Conservation (phyloP, 2,329 filamentous ascomycete species). For the Trichoderma sp. region DNA sequence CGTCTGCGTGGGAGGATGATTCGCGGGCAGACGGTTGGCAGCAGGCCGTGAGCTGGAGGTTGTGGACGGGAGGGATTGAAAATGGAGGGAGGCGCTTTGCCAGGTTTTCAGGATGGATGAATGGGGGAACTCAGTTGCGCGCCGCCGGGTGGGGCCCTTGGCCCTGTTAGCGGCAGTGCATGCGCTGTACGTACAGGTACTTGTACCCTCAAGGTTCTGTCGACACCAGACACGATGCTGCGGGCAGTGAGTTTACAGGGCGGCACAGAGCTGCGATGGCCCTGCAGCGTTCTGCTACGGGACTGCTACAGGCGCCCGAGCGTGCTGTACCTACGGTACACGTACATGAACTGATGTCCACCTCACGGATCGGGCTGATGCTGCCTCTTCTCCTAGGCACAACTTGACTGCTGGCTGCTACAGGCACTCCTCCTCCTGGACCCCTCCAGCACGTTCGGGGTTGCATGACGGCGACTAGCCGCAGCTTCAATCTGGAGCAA, state of each 20-base stretch:
- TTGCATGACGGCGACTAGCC: conserved; percentile 22
- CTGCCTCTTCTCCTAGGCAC: no score
- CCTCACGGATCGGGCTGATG: no score
- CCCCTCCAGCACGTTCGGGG: conserved; percentile 11
- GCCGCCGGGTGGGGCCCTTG: conserved; percentile 6
- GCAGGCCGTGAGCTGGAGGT: conserved; percentile 30
- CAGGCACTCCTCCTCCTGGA: neutral
- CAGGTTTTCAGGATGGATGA: conserved; percentile 22
- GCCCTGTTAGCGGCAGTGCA: neutral
- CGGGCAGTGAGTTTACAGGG: neutral
- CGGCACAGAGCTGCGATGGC: neutral
- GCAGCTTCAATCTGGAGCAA: neutral
- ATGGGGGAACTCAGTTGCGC: conserved; percentile 16
- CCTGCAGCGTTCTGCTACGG: neutral
- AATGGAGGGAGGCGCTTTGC: conserved; percentile 20
- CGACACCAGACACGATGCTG: no score
- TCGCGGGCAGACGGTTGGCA: conserved; percentile 32
- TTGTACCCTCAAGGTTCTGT: no score
- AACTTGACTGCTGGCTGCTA: neutral
- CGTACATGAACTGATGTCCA: no score
- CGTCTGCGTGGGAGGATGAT: conserved; percentile 34
- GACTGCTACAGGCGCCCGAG: neutral
- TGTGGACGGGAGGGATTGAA: conserved; percentile 27
- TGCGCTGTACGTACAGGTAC: conserved; percentile 1
- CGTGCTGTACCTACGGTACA: no score